A percentile compares a stretch with the other conserved stretches of the same genome.
Evolutionary conservation across 768 basidiomycete genomes (phyloP).

Genomic region (Boletellus ananas): DNA sequence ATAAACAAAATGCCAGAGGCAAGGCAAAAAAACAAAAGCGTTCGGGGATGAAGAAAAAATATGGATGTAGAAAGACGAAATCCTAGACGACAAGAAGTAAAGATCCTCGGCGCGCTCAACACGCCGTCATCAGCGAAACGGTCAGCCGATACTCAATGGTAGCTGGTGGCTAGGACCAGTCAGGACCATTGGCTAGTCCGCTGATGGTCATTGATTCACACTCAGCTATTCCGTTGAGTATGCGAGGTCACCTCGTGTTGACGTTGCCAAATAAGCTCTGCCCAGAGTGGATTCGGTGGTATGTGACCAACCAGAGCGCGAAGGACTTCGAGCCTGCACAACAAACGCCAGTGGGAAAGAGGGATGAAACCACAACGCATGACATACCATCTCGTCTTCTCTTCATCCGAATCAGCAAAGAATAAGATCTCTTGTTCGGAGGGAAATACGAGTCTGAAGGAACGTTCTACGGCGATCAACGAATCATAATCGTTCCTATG

Average conservation of each 20-base stretch:
- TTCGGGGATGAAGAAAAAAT: not conserved
- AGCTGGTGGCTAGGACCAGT: no score
- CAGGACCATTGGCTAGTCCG: no score
- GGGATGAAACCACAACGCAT: not conserved
- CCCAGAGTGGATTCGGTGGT: slow-evolving; percentile 92
- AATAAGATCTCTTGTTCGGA: slow-evolving; percentile 79
- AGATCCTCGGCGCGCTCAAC: not conserved
- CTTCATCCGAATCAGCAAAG: slow-evolving; percentile 87
- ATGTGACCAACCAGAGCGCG: slow-evolving; percentile 83
- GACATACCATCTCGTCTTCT: slow-evolving; percentile 80
- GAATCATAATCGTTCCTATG: slow-evolving; percentile 58
- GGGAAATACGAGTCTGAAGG: slow-evolving; percentile 81
- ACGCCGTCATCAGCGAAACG: no score
- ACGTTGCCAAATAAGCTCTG: slow-evolving; percentile 83
- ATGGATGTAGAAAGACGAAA: slow-evolving; percentile 11
- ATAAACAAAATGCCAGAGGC: not conserved
- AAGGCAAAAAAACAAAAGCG: not conserved
- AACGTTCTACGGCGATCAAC: slow-evolving; percentile 70
- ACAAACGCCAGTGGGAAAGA: not conserved
- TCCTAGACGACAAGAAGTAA: slow-evolving; percentile 5
- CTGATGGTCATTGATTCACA: not conserved
- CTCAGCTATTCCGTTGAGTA: not conserved
- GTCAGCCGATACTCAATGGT: no score
- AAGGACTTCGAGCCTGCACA: slow-evolving; percentile 76
- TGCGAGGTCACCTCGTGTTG: slow-evolving; percentile 46